Evolutionary conservation across 192 early-diverging fungal species (phyloP).

Genomic region (Spizellomyces sp.): DNA sequence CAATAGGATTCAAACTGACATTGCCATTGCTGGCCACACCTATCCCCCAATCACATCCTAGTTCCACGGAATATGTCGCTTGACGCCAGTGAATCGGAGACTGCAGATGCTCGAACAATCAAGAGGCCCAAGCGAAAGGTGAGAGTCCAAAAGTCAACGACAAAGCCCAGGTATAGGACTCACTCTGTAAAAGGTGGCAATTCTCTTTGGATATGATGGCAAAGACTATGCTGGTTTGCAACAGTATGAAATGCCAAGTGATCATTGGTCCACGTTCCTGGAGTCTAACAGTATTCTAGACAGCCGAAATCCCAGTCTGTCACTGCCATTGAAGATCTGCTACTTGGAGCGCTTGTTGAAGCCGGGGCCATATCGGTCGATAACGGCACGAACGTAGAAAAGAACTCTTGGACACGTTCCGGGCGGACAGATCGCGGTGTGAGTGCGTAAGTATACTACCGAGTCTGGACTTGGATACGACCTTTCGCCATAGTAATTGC

Average conservation of each 20-base stretch:
- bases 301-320: slow-evolving; percentile 64
- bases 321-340: slow-evolving; percentile 79
- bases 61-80: too few relatives aligned
- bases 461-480: neutral
- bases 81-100: too few relatives aligned
- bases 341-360: slow-evolving; percentile 81
- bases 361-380: slow-evolving; percentile 83
- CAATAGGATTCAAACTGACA: too few relatives aligned
- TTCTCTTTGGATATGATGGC: slow-evolving; percentile 92
- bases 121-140: too few relatives aligned
- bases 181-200: slow-evolving; percentile 63
- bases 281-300: neutral
- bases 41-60: too few relatives aligned
- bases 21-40: too few relatives aligned
- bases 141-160: too few relatives aligned
- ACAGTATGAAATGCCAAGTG: neutral
- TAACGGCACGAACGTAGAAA: slow-evolving; percentile 74
- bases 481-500: neutral
- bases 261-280: neutral
- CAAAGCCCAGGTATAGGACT: too few relatives aligned
- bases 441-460: neutral
- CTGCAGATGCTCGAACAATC: too few relatives aligned
- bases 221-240: slow-evolving; percentile 98
- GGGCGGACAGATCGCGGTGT: neutral
- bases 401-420: neutral